A percentile compares a stretch with the other conserved stretches of the same genome.
These are phyloP conservation scores for Auriscalpium microsporum DNA, from an alignment of 768 basidiomycete genomes.

Conservation along the genomic window DNA sequence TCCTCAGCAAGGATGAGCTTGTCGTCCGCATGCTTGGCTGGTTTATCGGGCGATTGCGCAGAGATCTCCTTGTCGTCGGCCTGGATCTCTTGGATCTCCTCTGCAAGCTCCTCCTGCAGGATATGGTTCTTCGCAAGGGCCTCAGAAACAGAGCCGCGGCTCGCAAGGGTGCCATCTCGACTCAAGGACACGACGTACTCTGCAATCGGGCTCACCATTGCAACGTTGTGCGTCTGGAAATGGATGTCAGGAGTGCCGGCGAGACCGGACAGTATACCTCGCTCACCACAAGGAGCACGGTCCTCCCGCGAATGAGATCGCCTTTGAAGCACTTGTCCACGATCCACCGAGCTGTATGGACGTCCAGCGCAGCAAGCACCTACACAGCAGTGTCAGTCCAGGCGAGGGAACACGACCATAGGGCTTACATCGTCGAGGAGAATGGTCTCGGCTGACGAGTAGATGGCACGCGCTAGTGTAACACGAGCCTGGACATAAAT, in stretches of 20 bases:
- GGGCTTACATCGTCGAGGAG: slow-evolving; percentile 58
- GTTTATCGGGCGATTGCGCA: slow-evolving; percentile 11
- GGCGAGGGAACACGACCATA: neutral
- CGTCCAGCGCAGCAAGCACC: slow-evolving; percentile 43
- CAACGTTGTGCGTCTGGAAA: slow-evolving; percentile 42
- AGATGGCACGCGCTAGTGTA: slow-evolving; percentile 50
- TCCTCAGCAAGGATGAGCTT: slow-evolving; percentile 61
- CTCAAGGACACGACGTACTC: slow-evolving; percentile 49
- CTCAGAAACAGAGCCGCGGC: slow-evolving; percentile 42
- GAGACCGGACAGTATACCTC: too few species aligned
- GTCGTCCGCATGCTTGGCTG: slow-evolving; percentile 28
- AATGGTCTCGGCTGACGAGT: slow-evolving; percentile 50
- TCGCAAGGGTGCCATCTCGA: slow-evolving; percentile 41
- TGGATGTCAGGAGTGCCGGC: neutral
- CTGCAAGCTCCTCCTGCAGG: slow-evolving; percentile 20
- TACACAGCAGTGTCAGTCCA: neutral
- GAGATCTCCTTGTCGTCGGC: slow-evolving; percentile 21
- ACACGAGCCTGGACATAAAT: slow-evolving; percentile 38
- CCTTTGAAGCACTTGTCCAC: slow-evolving; percentile 43
- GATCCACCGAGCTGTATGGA: slow-evolving; percentile 44
- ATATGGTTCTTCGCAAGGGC: slow-evolving; percentile 33
- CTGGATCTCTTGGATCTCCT: slow-evolving; percentile 19
- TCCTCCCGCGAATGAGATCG: slow-evolving; percentile 38
- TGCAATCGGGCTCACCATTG: slow-evolving; percentile 44
- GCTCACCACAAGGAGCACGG: slow-evolving; percentile 44